Base-by-base conservation (phyloP, 345 rosid species). In the Chamaenerion angustifolium region DNA sequence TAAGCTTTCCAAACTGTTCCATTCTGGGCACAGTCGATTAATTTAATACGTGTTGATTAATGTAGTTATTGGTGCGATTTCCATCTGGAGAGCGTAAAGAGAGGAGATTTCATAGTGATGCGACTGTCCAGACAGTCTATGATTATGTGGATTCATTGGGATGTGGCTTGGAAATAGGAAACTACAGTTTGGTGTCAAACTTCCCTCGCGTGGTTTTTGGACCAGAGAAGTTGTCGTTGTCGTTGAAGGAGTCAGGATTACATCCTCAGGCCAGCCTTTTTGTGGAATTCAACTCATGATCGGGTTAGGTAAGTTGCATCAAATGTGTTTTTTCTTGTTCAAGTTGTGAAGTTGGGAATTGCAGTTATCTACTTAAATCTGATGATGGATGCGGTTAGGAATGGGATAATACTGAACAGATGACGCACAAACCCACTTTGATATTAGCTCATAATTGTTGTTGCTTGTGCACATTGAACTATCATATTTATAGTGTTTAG, bases 211-310 rank as follows among this genome's bases (percentile, higher is more conserved):
- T 68, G 18, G 75, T 76, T 9, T 81, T 81, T n/a, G 94, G 87
- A 41, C 46, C 70, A 35, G 97, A 83, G 41, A 85, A 80, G 74
- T 66, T 68, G 43, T 62, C 75, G 0, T 42, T 75, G 70, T 63
- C 87, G 35, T 58, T 93, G 53, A 79, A 88, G 66, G 96, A 88
- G 40, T 81, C 92, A 16, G 97, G 99, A 55, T 74, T 93, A 71
- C 87, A 93, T 78, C 99, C 99, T 58, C 96, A 88, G 70, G 99
- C 92, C 52, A 85, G 97, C 71, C 97, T 93, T 61, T 93, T 88
- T 55, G 88, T 93, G 62, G 97, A 93, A 88, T 66, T 79, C 54
- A 79, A 76, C 79, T 80, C 40, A 0, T 56, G 57, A 63, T 56
- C 48, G 25, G 25, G 25, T 21, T 21, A 21, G 25, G 25, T 21